Base-by-base conservation (phyloP, 768 basidiomycete genomes). In the Termitomyces eurrhizus region DNA sequence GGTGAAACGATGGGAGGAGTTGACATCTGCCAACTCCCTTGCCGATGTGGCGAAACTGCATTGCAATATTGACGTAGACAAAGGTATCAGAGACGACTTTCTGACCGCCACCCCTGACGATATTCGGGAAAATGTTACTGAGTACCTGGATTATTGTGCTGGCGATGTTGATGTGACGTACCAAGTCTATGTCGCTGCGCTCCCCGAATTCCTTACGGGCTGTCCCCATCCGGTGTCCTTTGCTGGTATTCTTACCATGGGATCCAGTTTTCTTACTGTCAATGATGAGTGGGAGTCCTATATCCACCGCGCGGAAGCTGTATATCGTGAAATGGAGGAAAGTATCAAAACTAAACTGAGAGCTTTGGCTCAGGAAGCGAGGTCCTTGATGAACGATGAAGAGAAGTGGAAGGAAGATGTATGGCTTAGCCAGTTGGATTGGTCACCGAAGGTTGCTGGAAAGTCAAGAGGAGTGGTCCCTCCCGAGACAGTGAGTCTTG, bases 191-290 rank as follows among this genome's bases (percentile, higher is more conserved):
- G 66, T 78, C 14, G 80, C 83, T 57, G 88, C 90, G 33, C 82
- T 97, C 7, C 95, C 95, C 0, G 79, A 85, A 0, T 99, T 96
- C 70, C 79, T 94, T 46, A 69, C 78, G 33, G 85, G 85, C 6
- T 99, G 95, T 72, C 94, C 95, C 0, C 91, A 89, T 70, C 97
- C 95, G 0, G 95, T 92, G 2, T 90, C 92, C 1, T 98, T 98
- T 70, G 89, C 94, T 0, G 95, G 96, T 6, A 82, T 95, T 32
- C 75, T 95, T 46, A 85, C 85, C 4, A 98, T 99, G 97, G 92
- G 93, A 0, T 92, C 89, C 18, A 88, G 91, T 54, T 92, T 98
- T 68, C 77, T 99, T 45, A 88, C 93, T 1, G 94, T 98, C 52
- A 91, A 98, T 70, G 80, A 93, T 66, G 80, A 83, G 56, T 98